A percentile compares a stretch with the other conserved stretches of the same genome.
These are phyloP conservation scores for Umbilicus rupestris DNA, from an alignment of 164 flowering plant genomes.

Conservation along the genomic window DNA sequence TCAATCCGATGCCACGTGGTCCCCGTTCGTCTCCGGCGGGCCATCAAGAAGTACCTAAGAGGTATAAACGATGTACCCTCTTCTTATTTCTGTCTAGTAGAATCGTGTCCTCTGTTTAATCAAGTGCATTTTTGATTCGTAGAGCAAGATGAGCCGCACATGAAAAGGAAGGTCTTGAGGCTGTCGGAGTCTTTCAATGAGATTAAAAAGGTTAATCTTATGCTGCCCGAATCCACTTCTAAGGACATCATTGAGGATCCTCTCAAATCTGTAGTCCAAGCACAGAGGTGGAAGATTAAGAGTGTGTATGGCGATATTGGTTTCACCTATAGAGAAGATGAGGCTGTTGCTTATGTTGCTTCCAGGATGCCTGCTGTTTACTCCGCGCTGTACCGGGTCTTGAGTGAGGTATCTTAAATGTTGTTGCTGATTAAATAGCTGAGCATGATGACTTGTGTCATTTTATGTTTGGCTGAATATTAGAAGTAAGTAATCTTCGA, in stretches of 20 bases:
- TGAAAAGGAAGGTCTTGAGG: slow-evolving; percentile 73
- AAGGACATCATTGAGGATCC: slow-evolving; percentile 75
- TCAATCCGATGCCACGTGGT: slow-evolving; percentile 48
- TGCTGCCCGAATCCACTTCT: slow-evolving; percentile 36
- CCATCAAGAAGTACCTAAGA: slow-evolving; percentile 61
- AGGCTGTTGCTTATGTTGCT: slow-evolving; percentile 81
- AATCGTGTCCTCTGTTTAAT: not conserved
- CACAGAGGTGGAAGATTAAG: slow-evolving; percentile 80
- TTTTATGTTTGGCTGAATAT: too few relatives aligned
- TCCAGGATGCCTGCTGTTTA: slow-evolving; percentile 98
- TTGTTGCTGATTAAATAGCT: not conserved
- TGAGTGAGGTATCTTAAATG: slow-evolving; percentile 39
- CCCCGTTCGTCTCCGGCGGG: slow-evolving; percentile 77
- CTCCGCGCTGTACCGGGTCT: slow-evolving; percentile 76
- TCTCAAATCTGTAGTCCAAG: slow-evolving; percentile 34
- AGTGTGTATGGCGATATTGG: slow-evolving; percentile 79
- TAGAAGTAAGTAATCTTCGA: too few relatives aligned
- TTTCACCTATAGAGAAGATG: slow-evolving; percentile 58
- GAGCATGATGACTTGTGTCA: not conserved
- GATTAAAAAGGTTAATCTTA: slow-evolving; percentile 52
- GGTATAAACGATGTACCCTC: too few relatives aligned
- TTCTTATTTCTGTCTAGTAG: not conserved
- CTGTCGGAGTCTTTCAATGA: slow-evolving; percentile 55
- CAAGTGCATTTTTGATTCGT: slow-evolving; percentile 9
- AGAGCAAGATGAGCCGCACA: slow-evolving; percentile 66